Evolutionary conservation across 768 basidiomycete species (phyloP).

Genomic region (Calocera viscosa): DNA sequence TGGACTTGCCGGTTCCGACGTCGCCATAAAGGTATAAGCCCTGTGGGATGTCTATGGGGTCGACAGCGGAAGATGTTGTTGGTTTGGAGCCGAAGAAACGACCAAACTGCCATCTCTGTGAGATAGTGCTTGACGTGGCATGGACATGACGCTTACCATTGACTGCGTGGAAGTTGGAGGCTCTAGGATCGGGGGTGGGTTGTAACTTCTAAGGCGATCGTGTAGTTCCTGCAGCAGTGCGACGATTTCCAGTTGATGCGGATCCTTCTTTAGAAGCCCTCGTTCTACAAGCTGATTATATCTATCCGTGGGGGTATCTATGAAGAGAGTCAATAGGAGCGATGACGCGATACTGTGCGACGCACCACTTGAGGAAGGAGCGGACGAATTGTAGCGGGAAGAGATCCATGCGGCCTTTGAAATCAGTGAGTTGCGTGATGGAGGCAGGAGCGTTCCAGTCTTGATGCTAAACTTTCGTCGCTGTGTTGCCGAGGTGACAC

Average conservation of each 20-base stretch:
- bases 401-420: neutral
- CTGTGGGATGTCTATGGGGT: constrained; percentile 52
- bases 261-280: constrained; percentile 56
- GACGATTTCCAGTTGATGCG: constrained; percentile 75
- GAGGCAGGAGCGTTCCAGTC: neutral
- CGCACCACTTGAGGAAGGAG: neutral
- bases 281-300: constrained; percentile 41
- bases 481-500: neutral
- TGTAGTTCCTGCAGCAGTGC: constrained; percentile 70
- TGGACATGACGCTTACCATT: constrained; percentile 22
- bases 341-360: neutral
- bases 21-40: constrained; percentile 93
- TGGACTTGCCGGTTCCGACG: constrained; percentile 94
- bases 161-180: constrained; percentile 26
- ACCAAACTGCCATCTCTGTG: constrained; percentile 17
- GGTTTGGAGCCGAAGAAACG: constrained; percentile 24
- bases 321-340: neutral
- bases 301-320: constrained; percentile 17
- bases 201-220: constrained; percentile 53
- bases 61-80: constrained; percentile 20
- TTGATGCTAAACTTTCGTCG: neutral
- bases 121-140: constrained; percentile 15
- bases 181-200: constrained; percentile 50
- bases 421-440: neutral
- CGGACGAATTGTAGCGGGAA: neutral